A percentile compares a stretch with the other conserved stretches of the same genome.
These are phyloP conservation scores for Torulaspora delbrueckii DNA, from an alignment of 805 yeast species.

Conservation along the genomic window DNA sequence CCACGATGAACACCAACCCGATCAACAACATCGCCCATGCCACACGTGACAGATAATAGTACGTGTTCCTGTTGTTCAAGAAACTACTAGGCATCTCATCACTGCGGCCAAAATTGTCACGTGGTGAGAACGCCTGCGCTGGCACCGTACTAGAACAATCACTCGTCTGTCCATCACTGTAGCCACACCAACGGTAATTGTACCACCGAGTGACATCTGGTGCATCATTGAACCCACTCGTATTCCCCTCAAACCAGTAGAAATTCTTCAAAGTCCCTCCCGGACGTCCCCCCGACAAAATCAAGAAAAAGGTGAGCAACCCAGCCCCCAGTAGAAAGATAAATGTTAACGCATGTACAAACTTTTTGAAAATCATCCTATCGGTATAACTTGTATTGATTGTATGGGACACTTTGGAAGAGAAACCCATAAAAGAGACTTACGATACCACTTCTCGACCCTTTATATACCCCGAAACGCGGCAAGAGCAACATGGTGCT, in stretches of 20 bases:
- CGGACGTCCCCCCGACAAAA: conserved; percentile 59
- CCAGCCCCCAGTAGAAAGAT: conserved; percentile 44
- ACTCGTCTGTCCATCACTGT: conserved; percentile 40
- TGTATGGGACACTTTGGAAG: neutral
- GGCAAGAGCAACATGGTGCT: neutral
- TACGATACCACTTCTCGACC: neutral
- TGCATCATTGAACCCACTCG: conserved; percentile 45
- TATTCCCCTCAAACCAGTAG: conserved; percentile 78
- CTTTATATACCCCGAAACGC: conserved; percentile 1
- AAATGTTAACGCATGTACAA: conserved; percentile 30
- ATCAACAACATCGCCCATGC: conserved; percentile 60
- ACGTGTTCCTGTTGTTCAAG: conserved; percentile 43
- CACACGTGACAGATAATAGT: conserved; percentile 63
- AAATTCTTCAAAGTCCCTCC: conserved; percentile 54
- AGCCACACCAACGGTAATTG: conserved; percentile 59
- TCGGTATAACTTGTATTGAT: neutral
- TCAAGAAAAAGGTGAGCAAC: conserved; percentile 53
- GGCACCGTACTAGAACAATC: conserved; percentile 55
- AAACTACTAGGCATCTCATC: conserved; percentile 53
- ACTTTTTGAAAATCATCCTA: conserved; percentile 26
- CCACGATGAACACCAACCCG: conserved; percentile 50
- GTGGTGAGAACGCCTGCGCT: conserved; percentile 84
- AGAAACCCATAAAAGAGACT: neutral
- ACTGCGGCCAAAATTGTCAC: conserved; percentile 58
- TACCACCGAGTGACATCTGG: conserved; percentile 67